Evolutionary conservation across 2,329 filamentous ascomycete genomes (phyloP).

Genomic region (Colletotrichum caudatum): DNA sequence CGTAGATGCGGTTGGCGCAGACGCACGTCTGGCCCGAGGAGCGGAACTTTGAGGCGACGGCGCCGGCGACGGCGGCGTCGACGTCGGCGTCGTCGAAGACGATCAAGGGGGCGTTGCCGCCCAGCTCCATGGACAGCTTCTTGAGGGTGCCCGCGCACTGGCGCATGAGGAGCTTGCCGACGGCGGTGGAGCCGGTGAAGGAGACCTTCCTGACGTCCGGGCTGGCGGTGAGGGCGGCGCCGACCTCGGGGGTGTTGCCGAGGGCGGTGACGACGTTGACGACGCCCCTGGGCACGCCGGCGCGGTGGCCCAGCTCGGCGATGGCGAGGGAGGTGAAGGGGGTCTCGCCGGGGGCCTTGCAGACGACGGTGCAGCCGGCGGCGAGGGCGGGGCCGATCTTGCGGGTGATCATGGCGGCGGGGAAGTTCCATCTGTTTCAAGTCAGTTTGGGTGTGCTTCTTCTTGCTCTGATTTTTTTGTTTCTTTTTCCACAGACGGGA

Average conservation of each 20-base stretch:
- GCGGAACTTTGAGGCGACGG: slow-evolving; percentile 90
- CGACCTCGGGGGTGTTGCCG: slow-evolving; percentile 83
- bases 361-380: slow-evolving; percentile 94
- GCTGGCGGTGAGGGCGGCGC: slow-evolving; percentile 80
- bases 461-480: too few relatives aligned
- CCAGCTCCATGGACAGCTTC: slow-evolving; percentile 86
- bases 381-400: slow-evolving; percentile 83
- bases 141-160: slow-evolving; percentile 89
- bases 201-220: slow-evolving; percentile 88
- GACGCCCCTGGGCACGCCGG: slow-evolving; percentile 90
- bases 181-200: slow-evolving; percentile 85
- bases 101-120: slow-evolving; percentile 95
- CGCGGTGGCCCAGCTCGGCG: slow-evolving; percentile 86
- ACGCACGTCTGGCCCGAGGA: slow-evolving; percentile 97
- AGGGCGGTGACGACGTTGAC: slow-evolving; percentile 88
- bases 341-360: slow-evolving; percentile 92
- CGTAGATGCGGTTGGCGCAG: slow-evolving; percentile 85
- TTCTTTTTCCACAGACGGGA: too few relatives aligned
- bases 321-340: slow-evolving; percentile 91
- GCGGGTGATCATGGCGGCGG: slow-evolving; percentile 79
- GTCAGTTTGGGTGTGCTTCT: neutral
- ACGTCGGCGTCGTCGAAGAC: slow-evolving; percentile 96
- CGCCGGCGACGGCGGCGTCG: slow-evolving; percentile 84
- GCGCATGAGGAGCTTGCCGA: slow-evolving; percentile 85
- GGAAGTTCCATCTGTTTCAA: slow-evolving; percentile 79